Base-by-base conservation (phyloP, 108 stramenopile genomes). In the Chaetoceros muelleri region DNA sequence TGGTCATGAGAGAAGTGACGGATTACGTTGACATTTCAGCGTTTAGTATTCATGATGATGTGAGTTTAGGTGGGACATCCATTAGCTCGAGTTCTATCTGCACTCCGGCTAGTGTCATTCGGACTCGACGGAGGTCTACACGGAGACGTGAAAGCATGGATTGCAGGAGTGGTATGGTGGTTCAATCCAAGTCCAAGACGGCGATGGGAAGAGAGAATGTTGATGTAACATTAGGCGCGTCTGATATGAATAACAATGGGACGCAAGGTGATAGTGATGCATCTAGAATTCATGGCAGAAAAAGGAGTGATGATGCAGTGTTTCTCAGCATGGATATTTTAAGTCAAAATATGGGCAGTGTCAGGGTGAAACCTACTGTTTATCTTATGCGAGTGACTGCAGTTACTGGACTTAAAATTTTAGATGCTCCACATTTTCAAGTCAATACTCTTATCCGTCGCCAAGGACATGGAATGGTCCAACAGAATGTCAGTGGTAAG, bases 401-500 rank as follows among this genome's bases (percentile, higher is more conserved):
- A 30, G 85, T 86, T 7, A 47, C 69, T 16, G 90, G 90, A 18
- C 69, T 92, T 28, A 85, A 86, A 57, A 87, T 92, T 50, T 58
- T 92, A 34, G 90, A 92, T 71, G 81, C 85, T 31, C 84, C 85
- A 24, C 84, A 92, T 29, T 85, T 85, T 70, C 90, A 92, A 64
- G 75, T 81, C 21, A 76, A 72, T 48, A 67, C 58, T 53, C 66
- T 91, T 27, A 91, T 91, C 40, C 81, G 74, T 53, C 78, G 77
- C n/a, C 65, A 63, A 44, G n/a, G n/a, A n/a, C n/a, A n/a, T n/a
- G n/a, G n/a, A n/a, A n/a, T n/a, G n/a, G n/a, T n/a, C n/a, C n/a
- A n/a, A n/a, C n/a, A n/a, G n/a, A n/a, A n/a, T n/a, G n/a, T n/a
- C n/a, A n/a, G n/a, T n/a, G n/a, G n/a, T n/a, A n/a, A n/a, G n/a